Base-by-base conservation (phyloP, 2,329 filamentous ascomycete genomes). In the Aspergillus phoenicis region DNA sequence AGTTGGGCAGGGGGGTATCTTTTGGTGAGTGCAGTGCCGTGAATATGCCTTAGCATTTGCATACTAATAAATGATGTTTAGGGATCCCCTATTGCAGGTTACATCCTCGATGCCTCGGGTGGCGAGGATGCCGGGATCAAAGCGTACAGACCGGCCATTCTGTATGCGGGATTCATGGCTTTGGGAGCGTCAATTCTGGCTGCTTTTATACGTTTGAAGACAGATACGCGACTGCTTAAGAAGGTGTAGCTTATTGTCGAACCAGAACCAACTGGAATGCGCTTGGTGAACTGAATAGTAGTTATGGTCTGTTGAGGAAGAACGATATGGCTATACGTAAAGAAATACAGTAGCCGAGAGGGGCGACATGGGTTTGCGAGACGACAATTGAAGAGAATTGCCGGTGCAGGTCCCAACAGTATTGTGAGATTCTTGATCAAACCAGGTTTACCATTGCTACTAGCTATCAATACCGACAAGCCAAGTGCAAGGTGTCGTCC, bases 1-100 rank as follows among this genome's bases (percentile, higher is more conserved):
- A 83, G 84, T 1, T 89, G 86, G 86, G 78, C 81, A 2, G 82
- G 81, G 0, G 86, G 87, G 0, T 89, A 89, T 73, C 75, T 89
- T 2, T 79, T 88, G 75, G 84, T 84, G 67, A 72, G 79, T 72
- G 36, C 36, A 17, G 7, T n/a, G 41, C 33, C 15, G 2, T 58
- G 13, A 58, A 48, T 47, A 8, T 22, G 45, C n/a, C 2, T 53
- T 3, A 1, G 13, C 10, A 0, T 13, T 3, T 5, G 28, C 2
- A 28, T 51, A 3, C 26, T 22, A 7, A 52, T 8, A 10, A 5
- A 36, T 10, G 5, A n/a, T 36, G 15, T 24, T 4, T 45, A 82
- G 80, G 84, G 84, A 1, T 79, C 82, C 0, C 86, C 86, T 0
- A 87, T 88, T 63, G 85, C 86, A 2, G 85, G 85, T 8, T 87